Base-by-base conservation (phyloP, 129 eudicot species). In the Apium graveolens region DNA sequence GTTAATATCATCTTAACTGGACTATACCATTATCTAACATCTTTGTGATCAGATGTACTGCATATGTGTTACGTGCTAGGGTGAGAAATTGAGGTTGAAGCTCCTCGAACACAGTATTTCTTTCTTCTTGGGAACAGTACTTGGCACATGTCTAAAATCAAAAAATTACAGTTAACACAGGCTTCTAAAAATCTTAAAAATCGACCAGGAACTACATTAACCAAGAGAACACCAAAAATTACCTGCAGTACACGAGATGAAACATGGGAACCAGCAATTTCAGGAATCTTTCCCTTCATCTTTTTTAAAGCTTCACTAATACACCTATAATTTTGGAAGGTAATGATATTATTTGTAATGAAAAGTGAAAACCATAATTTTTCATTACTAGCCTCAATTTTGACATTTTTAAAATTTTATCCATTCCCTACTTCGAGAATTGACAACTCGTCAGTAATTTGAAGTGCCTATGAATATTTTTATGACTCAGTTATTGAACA, bases 181-280 rank as follows among this genome's bases (percentile, higher is more conserved):
- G 65, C 43, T 70, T 13, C 24, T 41, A 43, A 20, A 57, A 57
- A 73, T 7, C 49, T 27, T 70, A 38, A 12, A 44, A 35, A 26
- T 45, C 32, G 32, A 35, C 20, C 26, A 13, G 34, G 20, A 32
- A 43, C 74, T 31, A 31, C 39, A 26, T 43, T 27, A 43, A 44
- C 45, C 31, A 78, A 42, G n/a, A 27, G 42, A 51, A 44, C 20
- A 72, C 27, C 3, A 44, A n/a, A 53, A 76, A 69, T 78, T 38
- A 94, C 98, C 98, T 94, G 98, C 73, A 94, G 90, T 48, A 94
- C 96, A 80, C 98, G 98, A 39, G 97, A 91, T 38, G 97, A 91
- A 53, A 94, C 90, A 82, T 94, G 98, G 70, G 98, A 94, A 46
- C 96, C 87, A 37, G 98, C 98, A 81, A 94, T 94, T 88, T 94